These are phyloP conservation scores for Jaltomata sinuosa DNA, from an alignment of 257 asterid species.

Conservation along the genomic window DNA sequence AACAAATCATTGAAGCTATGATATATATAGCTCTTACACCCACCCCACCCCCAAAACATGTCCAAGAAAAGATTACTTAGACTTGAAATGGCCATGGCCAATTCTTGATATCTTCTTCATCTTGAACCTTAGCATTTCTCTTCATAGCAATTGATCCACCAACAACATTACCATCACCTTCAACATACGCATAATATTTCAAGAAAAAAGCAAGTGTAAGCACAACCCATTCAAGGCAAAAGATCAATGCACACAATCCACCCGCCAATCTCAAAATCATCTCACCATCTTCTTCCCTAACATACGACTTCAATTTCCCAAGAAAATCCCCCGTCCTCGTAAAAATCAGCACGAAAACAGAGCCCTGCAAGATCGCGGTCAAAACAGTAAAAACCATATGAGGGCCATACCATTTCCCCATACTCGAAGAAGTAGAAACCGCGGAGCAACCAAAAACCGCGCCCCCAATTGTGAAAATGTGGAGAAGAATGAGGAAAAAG, in stretches of 20 bases:
- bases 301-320: slow-evolving; percentile 63
- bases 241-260: slow-evolving; percentile 52
- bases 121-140: slow-evolving; percentile 59
- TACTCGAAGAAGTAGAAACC: slow-evolving; percentile 34
- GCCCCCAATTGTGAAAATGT: slow-evolving; percentile 30
- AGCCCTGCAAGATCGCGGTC: slow-evolving; percentile 88
- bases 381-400: slow-evolving; percentile 86
- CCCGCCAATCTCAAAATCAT: slow-evolving; percentile 68
- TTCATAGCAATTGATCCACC: slow-evolving; percentile 6
- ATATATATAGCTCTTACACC: not conserved
- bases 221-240: slow-evolving; percentile 87
- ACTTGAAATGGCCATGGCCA: slow-evolving; percentile 93
- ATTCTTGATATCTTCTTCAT: slow-evolving; percentile 69
- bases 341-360: slow-evolving; percentile 74
- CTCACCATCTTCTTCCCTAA: slow-evolving; percentile 76
- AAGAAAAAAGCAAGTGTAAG: slow-evolving; percentile 71
- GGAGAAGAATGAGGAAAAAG: slow-evolving; percentile 35
- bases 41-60: not conserved
- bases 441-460: slow-evolving; percentile 51
- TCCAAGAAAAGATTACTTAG: not conserved
- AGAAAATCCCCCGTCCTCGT: slow-evolving; percentile 69
- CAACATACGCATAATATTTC: slow-evolving; percentile 66
- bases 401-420: slow-evolving; percentile 68
- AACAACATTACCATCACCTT: slow-evolving; percentile 29
- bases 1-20: not conserved